Conservation (phyloP, 176 grass and related monocot species). For the sorghum (Sorghum bicolor) region Sorghum_bicolor_NCBIv3 NC_012871.2:62658501-62659000, state of each 20-base stretch:
- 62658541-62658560: slow-evolving; percentile 58
- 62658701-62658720: slow-evolving; percentile 48
- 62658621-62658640: slow-evolving; percentile 24
- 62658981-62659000: neutral
- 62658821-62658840: slow-evolving; percentile 36
- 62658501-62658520: slow-evolving; percentile 46
- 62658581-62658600: neutral
- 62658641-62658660: slow-evolving; percentile 21
- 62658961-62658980: neutral
- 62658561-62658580: slow-evolving; percentile 5
- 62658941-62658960: neutral
- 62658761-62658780: slow-evolving; percentile 69
- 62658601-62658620: neutral
- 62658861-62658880: slow-evolving; percentile 47
- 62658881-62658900: slow-evolving; percentile 15
- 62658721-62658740: slow-evolving; percentile 49
- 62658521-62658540: slow-evolving; percentile 41
- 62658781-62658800: slow-evolving; percentile 37
- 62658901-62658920: slow-evolving; percentile 13
- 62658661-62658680: slow-evolving; percentile 3
- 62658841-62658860: slow-evolving; percentile 53
- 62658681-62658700: slow-evolving; percentile 36
- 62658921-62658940: neutral
- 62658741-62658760: slow-evolving; percentile 45
- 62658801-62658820: slow-evolving; percentile 51